Base-by-base conservation (phyloP, 1,284 basidiomycete genomes). In the Kwoniella shivajii region DNA sequence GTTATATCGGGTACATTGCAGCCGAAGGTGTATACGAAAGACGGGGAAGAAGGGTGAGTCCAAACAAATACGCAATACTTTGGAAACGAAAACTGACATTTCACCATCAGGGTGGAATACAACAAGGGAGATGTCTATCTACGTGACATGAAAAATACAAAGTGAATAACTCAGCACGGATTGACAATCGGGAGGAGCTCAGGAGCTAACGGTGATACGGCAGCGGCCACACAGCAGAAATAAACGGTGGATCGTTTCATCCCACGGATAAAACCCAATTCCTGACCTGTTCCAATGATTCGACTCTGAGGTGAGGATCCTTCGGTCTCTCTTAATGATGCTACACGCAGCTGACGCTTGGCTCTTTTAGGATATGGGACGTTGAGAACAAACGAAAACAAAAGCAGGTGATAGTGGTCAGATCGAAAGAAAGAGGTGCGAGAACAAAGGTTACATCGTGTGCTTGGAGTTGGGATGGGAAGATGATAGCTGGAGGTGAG, bases 111-210 rank as follows among this genome's bases (percentile, higher is more conserved):
- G 74, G 86, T 87, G 59, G 88, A 89, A 64, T 96, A 86, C 74
- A 83, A 90, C 74, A 96, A 98, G 79, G 96, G 96, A 33, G 96
- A 99, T 78, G 90, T 90, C 61, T 99, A 98, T 74, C 89, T 99
- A 68, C 87, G 96, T 52, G 96, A 99, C 78, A 96, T 99, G 91
- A 92, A 92, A 76, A 88, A 97, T 71, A 99, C 96, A 57, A 83
- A 85, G 92, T 92, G 66, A 65, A 86, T 80, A 6, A 16, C 27
- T 22, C 11, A 36, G 44, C 6, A 4, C 2, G 30, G 18, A 6
- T 18, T 38, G 4, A 11, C 18, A 4, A 24, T 3, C 24, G 11
- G 11, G 1, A 36, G 31, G 10, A 26, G 3, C 29, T 30, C 16
- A 42, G 16, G 22, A 22, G 41, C 54, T 56, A 53, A 55, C 50